Evolutionary conservation across 192 early-diverging fungal species (phyloP).

Genomic region (Podila horticola): DNA sequence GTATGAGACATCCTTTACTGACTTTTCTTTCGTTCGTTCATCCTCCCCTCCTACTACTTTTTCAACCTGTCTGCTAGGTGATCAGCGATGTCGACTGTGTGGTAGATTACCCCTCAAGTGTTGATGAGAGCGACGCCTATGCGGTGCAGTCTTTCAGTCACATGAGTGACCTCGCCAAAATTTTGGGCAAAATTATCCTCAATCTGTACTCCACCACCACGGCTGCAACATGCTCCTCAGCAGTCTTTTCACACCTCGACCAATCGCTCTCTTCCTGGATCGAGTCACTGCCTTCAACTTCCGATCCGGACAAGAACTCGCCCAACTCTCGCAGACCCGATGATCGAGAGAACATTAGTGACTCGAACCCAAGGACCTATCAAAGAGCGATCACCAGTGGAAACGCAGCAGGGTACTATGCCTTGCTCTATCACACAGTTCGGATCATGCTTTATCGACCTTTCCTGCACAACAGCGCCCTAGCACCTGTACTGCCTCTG

Average conservation of each 20-base stretch:
- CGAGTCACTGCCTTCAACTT: constrained; percentile 20
- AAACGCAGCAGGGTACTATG: constrained; percentile 10
- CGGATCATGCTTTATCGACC: constrained; percentile 44
- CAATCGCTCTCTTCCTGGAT: constrained; percentile 36
- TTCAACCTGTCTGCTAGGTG: constrained; percentile 6
- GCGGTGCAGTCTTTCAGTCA: constrained; percentile 22
- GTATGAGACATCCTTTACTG: not conserved
- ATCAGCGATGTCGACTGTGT: constrained; percentile 48
- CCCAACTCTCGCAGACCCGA: constrained; percentile 7
- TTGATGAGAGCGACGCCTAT: constrained; percentile 13
- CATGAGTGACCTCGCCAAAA: constrained; percentile 40
- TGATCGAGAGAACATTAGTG: not conserved
- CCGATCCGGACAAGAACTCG: not conserved
- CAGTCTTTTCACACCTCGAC: constrained; percentile 34
- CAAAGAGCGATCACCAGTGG: not conserved
- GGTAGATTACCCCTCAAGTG: constrained; percentile 34
- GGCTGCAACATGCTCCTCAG: constrained; percentile 37
- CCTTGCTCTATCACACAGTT: constrained; percentile 39
- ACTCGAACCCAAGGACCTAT: too few relatives aligned
- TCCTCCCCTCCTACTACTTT: not conserved
- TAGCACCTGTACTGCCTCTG: constrained; percentile 17
- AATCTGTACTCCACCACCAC: constrained; percentile 39
- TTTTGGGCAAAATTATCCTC: constrained; percentile 39
- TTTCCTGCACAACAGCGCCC: constrained; percentile 34
- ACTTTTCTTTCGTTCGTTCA: not conserved